Evolutionary conservation across 495 filamentous ascomycete species (phyloP), one percentile per base, ranked within the genome.

Genomic region (Articulospora tetracladia): DNA sequence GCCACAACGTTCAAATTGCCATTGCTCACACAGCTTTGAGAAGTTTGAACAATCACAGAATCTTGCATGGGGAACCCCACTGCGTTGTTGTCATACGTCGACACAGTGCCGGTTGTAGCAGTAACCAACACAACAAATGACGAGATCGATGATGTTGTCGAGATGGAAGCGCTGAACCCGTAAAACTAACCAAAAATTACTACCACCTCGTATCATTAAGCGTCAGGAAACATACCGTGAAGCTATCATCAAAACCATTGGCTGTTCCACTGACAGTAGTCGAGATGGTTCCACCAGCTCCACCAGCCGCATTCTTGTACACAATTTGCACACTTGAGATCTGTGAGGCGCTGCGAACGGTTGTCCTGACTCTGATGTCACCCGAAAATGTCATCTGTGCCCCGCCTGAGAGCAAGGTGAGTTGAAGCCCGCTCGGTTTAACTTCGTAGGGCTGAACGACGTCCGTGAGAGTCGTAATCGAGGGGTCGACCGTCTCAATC

Each of bases 181-280:
- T 71, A 77, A 62, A 75, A 77, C 71, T 73, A 34, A 11, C 1
- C 57, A 52, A 11, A 44, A 10, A n/a, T 39, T 30, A 39, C 8
- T 17, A 34, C 19, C 44, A 10, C n/a, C 8, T 48, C 2, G 25
- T 22, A 28, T 19, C 7, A 7, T 19, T n/a, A 46, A 50, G 17
- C 8, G 19, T 34, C 36, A 22, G 22, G 28, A 41, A 60, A 66
- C 78, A 61, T 73, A 82, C 79, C 12, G 73, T 68, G 67, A 85
- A 86, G 36, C 71, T 80, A 52, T 85, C 82, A 62, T 86, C 83
- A 52, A 85, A 84, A 8, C 83, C 83, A 34, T 68, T 70, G 12
- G 74, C 72, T 12, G 75, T 75, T 15, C 83, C 83, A 24, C 36
- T 57, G 28, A 75, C 56, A 19, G 68, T 73, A 4, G 77, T 72